Evolutionary conservation across 1,284 basidiomycete species (phyloP).

Genomic region (Moesziomyces sp.): DNA sequence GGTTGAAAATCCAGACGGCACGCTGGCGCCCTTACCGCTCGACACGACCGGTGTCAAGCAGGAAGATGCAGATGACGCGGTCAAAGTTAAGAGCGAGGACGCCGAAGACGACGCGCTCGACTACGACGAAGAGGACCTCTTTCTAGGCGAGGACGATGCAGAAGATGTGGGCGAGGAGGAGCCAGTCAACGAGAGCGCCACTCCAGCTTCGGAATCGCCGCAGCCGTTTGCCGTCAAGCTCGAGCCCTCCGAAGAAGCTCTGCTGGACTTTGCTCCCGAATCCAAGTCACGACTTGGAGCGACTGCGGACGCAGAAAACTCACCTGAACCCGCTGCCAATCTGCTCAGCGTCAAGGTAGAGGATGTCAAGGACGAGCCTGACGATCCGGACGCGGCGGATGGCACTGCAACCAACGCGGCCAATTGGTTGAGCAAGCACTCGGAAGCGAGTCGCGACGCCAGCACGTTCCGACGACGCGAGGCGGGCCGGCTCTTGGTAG

Average conservation of each 20-base stretch:
- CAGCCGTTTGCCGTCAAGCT: constrained; percentile 21
- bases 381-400: constrained; percentile 6
- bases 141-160: constrained; percentile 15
- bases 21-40: constrained; percentile 9
- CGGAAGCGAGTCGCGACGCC: constrained; percentile 26
- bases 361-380: constrained; percentile 11
- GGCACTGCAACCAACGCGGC: constrained; percentile 6
- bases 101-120: constrained; percentile 45
- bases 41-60: constrained; percentile 59
- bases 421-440: constrained; percentile 47
- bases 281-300: neutral
- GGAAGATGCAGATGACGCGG: constrained; percentile 61
- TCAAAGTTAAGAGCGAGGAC: constrained; percentile 65
- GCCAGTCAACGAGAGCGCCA: constrained; percentile 10
- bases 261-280: constrained; percentile 17
- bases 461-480: constrained; percentile 16
- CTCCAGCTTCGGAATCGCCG: constrained; percentile 8
- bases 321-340: neutral
- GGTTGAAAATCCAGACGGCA: constrained; percentile 18
- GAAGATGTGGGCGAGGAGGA: constrained; percentile 28
- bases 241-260: constrained; percentile 30
- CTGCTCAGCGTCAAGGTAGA: constrained; percentile 7
- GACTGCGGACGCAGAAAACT: too few relatives aligned
- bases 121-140: constrained; percentile 54
- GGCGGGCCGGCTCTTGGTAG: constrained; percentile 73